Conservation (phyloP, 495 filamentous ascomycete genomes). For the Trichoderma reesei region DNA sequence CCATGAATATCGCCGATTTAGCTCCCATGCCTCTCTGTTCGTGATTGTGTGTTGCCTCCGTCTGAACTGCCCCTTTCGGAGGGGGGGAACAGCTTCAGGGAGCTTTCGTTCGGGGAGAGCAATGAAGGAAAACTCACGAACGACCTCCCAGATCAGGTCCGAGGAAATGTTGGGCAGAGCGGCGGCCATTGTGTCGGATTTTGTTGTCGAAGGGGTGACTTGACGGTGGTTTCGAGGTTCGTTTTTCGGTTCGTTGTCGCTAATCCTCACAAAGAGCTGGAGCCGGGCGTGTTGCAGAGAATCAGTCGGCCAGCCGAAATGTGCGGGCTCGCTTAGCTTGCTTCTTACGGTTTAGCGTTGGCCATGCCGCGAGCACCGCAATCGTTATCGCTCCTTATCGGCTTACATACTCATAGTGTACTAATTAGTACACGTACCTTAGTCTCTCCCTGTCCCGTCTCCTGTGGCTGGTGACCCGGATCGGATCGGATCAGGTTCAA, state of each 20-base stretch:
- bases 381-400: constrained; percentile 8
- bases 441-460: not conserved
- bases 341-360: constrained; percentile 17
- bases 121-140: constrained; percentile 51
- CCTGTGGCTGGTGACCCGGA: not conserved
- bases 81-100: no score
- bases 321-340: constrained; percentile 39
- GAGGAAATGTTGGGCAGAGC: constrained; percentile 53
- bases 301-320: constrained; percentile 9
- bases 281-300: not conserved
- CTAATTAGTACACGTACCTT: no score
- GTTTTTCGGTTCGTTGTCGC: not conserved
- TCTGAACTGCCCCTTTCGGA: not conserved
- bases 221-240: constrained; percentile 19
- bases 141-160: constrained; percentile 85
- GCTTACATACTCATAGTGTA: not conserved
- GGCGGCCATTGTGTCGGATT: constrained; percentile 33
- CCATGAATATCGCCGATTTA: not conserved
- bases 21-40: not conserved
- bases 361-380: constrained; percentile 10
- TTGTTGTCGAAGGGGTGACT: constrained; percentile 20
- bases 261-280: not conserved
- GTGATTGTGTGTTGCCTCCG: not conserved
- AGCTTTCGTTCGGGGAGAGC: not conserved
- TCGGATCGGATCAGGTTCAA: no score